Conservation (phyloP, 495 filamentous ascomycete genomes). For the Penicillium manginii region DNA sequence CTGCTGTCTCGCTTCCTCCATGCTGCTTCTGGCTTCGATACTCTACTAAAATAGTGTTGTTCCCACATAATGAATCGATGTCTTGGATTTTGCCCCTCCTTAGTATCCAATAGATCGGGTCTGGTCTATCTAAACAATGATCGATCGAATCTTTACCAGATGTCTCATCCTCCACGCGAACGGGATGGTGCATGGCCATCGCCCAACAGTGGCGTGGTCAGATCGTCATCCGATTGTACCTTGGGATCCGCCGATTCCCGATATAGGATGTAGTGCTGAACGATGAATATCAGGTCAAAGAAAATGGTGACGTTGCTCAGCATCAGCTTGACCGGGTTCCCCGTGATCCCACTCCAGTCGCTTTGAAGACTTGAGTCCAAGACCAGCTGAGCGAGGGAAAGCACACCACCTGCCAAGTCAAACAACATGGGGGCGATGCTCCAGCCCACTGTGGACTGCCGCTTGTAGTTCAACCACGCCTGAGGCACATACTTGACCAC, state of each 20-base stretch:
- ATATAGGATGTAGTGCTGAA: constrained; percentile 87
- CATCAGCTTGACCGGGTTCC: constrained; percentile 89
- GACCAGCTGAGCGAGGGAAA: constrained; percentile 81
- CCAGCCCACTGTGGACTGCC: constrained; percentile 85
- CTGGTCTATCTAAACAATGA: not conserved
- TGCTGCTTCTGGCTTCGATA: not conserved
- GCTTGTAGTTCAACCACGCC: constrained; percentile 76
- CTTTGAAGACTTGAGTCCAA: constrained; percentile 83
- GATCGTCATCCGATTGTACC: constrained; percentile 19
- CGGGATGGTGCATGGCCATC: not conserved
- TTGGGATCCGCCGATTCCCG: constrained; percentile 30
- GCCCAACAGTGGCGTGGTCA: constrained; percentile 35
- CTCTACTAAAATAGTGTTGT: constrained; percentile 20
- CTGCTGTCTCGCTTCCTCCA: not conserved
- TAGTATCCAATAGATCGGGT: not conserved
- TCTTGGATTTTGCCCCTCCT: constrained; percentile 20
- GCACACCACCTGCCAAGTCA: constrained; percentile 76
- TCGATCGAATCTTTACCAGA: not conserved
- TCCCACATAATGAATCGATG: constrained; percentile 13
- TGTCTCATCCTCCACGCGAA: not conserved
- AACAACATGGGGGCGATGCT: constrained; percentile 83
- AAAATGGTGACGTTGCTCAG: constrained; percentile 80
- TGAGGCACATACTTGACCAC: constrained; percentile 93
- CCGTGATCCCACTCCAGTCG: constrained; percentile 87
- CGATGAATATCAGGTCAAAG: constrained; percentile 85